Conservation (phyloP, 2,329 filamentous ascomycete genomes). For the Aureobasidium sp. region DNA sequence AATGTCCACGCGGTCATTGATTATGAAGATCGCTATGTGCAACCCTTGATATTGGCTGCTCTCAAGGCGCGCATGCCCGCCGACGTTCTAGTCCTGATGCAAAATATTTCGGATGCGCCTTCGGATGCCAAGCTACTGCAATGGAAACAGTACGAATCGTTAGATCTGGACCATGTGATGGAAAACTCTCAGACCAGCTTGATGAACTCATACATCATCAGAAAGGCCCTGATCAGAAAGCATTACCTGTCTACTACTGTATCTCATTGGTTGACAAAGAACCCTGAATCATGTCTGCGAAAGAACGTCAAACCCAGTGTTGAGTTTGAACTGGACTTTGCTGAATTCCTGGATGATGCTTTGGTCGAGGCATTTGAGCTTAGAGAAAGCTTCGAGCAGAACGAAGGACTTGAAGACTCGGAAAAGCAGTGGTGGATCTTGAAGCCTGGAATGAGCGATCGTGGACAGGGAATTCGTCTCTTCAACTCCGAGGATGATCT, state of each 20-base stretch:
- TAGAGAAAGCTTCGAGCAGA: constrained; percentile 66
- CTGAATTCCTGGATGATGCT: constrained; percentile 92
- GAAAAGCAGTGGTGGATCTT: constrained; percentile 72
- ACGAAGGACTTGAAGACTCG: constrained; percentile 41
- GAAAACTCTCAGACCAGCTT: constrained; percentile 55
- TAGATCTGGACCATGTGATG: constrained; percentile 74
- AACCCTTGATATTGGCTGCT: constrained; percentile 73
- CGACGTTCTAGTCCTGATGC: constrained; percentile 30
- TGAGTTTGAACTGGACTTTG: constrained; percentile 90
- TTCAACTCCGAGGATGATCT: constrained; percentile 81
- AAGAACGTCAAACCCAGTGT: constrained; percentile 69
- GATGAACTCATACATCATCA: constrained; percentile 86
- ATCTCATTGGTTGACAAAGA: constrained; percentile 76
- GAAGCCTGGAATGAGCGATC: constrained; percentile 95
- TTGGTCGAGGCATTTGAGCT: constrained; percentile 79
- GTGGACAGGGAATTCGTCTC: constrained; percentile 84
- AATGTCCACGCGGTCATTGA: constrained; percentile 45
- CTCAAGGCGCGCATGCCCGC: constrained; percentile 55
- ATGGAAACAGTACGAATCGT: constrained; percentile 76
- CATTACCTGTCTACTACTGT: constrained; percentile 85
- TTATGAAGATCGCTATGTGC: constrained; percentile 84
- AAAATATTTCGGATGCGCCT: constrained; percentile 49
- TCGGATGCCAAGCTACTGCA: constrained; percentile 55
- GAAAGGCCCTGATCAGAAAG: constrained; percentile 93
- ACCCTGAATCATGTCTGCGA: constrained; percentile 62